Base-by-base conservation (phyloP, 176 grass and related monocot genomes). In the Carex cristatella region DNA sequence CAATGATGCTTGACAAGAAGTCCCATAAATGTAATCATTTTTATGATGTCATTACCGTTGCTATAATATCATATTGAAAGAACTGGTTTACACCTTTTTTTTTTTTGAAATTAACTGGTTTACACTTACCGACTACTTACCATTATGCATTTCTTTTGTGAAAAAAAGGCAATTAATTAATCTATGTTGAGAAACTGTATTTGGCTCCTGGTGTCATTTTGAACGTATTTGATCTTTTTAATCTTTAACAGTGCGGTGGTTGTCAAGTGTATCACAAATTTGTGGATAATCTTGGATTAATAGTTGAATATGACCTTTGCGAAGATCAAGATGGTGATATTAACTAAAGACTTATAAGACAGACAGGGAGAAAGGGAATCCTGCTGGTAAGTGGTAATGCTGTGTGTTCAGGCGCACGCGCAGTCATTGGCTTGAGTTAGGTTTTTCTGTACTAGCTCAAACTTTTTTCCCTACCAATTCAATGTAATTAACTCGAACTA, bases 241-340 rank as follows among this genome's bases (percentile, higher is more conserved):
- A 73, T 79, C 12, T 79, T 79, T 23, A 38, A 55, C 87, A 97
- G 92, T 97, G 94, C 23, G 87, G 84, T 87, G 92, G 95, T 15
- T 97, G 92, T 75, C 84, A 89, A 55, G 88, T 94, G 61, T 97
- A 91, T 88, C 95, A 97, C 84, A 94, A 94, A 76, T 94, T 94
- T 88, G 90, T 94, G n/a, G 95, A 97, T 80, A 97, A 94, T 79
- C 95, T 97, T 86, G 95, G 95, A 68, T 88, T 94, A 73, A 75
- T 98, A 82, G 90, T 94, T 83, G 91, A 98, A 82, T 98, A 94
- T 28, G 91, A 98, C 77, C 79, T 98, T 18, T 75, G 79, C 4
- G 89, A 91, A 80, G 84, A 93, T 86, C 63, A 84, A 28, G 58
- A 54, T 27, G 55, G 78, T 76, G 73, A 71, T 75, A 76, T 38